A percentile compares a stretch with the other conserved stretches of the same genome.
phyloP scores from a whole-genome alignment of 352 stramenopile genomes.

The Globisporangium cederbergense region DNA sequence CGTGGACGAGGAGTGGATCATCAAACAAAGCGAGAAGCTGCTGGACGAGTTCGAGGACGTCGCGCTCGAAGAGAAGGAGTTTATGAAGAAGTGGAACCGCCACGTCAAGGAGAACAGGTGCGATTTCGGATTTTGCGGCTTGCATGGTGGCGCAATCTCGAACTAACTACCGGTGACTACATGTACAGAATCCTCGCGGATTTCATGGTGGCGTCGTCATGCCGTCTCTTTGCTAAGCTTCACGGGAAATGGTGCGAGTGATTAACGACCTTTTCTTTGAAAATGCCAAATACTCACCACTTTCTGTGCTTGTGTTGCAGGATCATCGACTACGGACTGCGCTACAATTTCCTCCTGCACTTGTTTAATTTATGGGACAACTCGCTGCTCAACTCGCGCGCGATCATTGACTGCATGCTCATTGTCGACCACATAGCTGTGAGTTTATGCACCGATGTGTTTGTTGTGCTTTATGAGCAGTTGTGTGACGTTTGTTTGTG shows the following conservation, averaged over 20 bases:
- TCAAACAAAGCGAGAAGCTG: conserved; percentile 81
- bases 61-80: conserved; percentile 82
- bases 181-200: conserved; percentile 66
- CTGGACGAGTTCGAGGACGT: conserved; percentile 89
- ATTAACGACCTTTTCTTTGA: neutral
- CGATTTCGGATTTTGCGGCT: conserved; percentile 1
- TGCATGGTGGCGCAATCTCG: neutral
- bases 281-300: neutral
- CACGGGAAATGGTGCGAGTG: conserved; percentile 69
- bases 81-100: conserved; percentile 91
- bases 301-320: conserved; percentile 19
- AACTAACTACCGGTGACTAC: neutral
- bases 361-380: conserved; percentile 91
- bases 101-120: conserved; percentile 80
- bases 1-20: conserved; percentile 88
- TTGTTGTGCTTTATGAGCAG: neutral
- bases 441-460: neutral
- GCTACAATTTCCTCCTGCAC: conserved; percentile 87
- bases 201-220: conserved; percentile 87
- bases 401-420: conserved; percentile 87
- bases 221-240: conserved; percentile 77
- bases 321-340: conserved; percentile 69
- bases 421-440: conserved; percentile 75
- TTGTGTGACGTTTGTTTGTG: conserved; percentile 2
- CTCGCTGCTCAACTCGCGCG: conserved; percentile 77